A percentile compares a stretch with the other conserved stretches of the same genome.
Evolutionary conservation across 1,139 yeast species (phyloP).

Genomic region (Pichia sp.): DNA sequence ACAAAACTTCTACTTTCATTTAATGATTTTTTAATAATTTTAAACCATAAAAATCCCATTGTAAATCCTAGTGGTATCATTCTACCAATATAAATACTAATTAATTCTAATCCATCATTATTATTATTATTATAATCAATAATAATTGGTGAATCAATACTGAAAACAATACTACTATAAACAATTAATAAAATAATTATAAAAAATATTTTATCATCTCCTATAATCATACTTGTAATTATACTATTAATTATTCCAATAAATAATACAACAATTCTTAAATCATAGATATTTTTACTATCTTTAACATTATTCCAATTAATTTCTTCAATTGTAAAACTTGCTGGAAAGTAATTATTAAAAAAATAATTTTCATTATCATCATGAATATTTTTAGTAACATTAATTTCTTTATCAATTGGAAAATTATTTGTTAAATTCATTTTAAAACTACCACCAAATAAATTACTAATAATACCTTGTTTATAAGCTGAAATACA

Average conservation of each 20-base stretch:
- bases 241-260: background rate
- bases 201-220: constrained; percentile 28
- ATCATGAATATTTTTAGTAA: too few relatives aligned
- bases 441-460: constrained; percentile 78
- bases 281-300: background rate
- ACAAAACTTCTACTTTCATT: background rate
- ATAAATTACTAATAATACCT: constrained; percentile 63
- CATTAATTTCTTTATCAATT: constrained; percentile 1
- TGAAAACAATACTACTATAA: constrained; percentile 47
- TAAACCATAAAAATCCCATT: constrained; percentile 63
- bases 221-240: background rate
- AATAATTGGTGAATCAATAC: constrained; percentile 74
- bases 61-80: constrained; percentile 71
- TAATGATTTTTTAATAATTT: constrained; percentile 25
- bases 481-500: constrained; percentile 91
- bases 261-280: background rate
- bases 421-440: constrained; percentile 35
- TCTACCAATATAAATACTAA: constrained; percentile 69
- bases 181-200: constrained; percentile 73
- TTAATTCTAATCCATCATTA: constrained; percentile 37
- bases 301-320: constrained; percentile 53
- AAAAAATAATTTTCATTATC: too few relatives aligned
- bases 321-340: constrained; percentile 50
- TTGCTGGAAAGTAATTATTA: constrained; percentile 67
- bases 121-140: constrained; percentile 50